Evolutionary conservation across 2,329 filamentous ascomycete species (phyloP).

Genomic region (Aspergillus novoparasiticus): DNA sequence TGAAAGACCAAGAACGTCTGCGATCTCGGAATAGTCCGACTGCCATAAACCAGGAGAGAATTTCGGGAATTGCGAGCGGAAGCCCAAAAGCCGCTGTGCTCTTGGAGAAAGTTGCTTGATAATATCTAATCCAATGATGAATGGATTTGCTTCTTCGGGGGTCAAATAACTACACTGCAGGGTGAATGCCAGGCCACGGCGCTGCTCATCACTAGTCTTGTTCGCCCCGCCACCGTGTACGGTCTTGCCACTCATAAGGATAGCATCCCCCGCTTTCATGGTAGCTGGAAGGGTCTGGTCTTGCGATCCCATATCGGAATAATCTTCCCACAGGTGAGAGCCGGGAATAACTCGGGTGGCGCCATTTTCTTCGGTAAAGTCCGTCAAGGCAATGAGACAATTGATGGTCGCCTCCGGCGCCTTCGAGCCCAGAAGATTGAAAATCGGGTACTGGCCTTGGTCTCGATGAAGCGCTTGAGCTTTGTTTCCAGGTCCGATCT

Average conservation of each 20-base stretch:
- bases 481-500: slow-evolving; percentile 16
- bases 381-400: slow-evolving; percentile 16
- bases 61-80: not conserved
- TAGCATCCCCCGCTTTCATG: slow-evolving; percentile 22
- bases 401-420: slow-evolving; percentile 15
- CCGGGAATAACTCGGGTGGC: slow-evolving; percentile 7
- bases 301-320: not conserved
- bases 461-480: slow-evolving; percentile 16
- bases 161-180: not conserved
- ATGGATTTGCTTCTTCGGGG: not conserved
- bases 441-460: slow-evolving; percentile 4
- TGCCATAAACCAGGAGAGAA: not conserved
- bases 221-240: slow-evolving; percentile 24
- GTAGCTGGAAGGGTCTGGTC: slow-evolving; percentile 18
- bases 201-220: not conserved
- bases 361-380: slow-evolving; percentile 10
- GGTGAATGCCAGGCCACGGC: not conserved
- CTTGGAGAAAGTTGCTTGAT: not conserved
- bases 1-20: not conserved
- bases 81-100: not conserved
- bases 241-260: slow-evolving; percentile 18
- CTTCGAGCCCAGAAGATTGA: not conserved
- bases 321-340: slow-evolving; percentile 6
- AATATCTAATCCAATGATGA: not conserved
- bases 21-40: not conserved